Base-by-base conservation (phyloP, 176 grass and related monocot genomes). In the Guadua angustifolia region DNA sequence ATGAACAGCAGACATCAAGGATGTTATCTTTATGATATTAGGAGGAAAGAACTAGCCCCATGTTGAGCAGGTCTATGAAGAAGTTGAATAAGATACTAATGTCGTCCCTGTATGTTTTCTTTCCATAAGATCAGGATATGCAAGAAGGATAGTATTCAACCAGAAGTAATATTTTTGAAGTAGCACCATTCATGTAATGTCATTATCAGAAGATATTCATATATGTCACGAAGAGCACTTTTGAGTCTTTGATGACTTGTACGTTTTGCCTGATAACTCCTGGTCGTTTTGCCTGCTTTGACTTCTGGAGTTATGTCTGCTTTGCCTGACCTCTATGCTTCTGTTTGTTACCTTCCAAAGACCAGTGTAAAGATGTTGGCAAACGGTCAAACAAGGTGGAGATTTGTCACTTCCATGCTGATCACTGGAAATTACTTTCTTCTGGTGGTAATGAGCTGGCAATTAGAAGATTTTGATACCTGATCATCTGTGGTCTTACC, bases 141-240 rank as follows among this genome's bases (percentile, higher is more conserved):
- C 62, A 60, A 59, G 66, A 60, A 59, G 66, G 42, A 79, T 79
- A 26, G 9, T 86, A 72, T 51, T 36, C 5, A 49, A 26, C 4
- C 43, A 63, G 66, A 62, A 60, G 62, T 69, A 85, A 38, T 69
- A 68, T 59, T 47, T 59, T 38, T 67, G 45, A 85, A 70, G 65
- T 68, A 62, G 40, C 4, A 59, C 38, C 22, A 8, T 59, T 45
- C 65, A 49, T 78, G 65, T 69, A 17, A 60, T 18, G 40, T 68
- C 25, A 19, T 46, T 32, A 15, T 16, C 15, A 42, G 35, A 66
- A 1, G 16, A 25, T 32, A 69, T 17, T 77, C 49, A 22, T 57
- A 57, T 33, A 55, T 84, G 65, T 47, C 38, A 50, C 15, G 13
- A 60, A 59, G 26, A 49, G 52, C 52, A 70, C 65, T 68, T 35